Conservation (phyloP, 208 protist species). For the Acanthamoeba lenticulata region DNA sequence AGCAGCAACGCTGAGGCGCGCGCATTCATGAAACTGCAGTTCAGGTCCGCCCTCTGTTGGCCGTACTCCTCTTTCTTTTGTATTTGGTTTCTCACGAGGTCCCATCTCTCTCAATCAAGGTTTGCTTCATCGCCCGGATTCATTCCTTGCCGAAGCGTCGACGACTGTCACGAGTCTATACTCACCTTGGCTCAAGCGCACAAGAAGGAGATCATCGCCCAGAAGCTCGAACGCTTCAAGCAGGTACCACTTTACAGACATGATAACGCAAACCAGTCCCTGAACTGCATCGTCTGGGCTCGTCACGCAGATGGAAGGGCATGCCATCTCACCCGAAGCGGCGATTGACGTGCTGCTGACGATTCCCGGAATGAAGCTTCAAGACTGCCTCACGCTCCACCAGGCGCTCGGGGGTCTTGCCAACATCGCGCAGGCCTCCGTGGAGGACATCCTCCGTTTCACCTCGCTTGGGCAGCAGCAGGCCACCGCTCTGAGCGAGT, state of each 20-base stretch:
- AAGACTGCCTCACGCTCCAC: conserved; percentile 3
- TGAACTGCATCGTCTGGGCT: not conserved
- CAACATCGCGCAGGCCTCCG: not conserved
- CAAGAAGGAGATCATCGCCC: not conserved
- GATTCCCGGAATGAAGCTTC: not conserved
- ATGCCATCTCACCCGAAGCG: not conserved
- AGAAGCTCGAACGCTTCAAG: not conserved
- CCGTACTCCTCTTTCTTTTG: not conserved
- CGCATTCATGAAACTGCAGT: not conserved
- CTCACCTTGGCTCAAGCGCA: not conserved
- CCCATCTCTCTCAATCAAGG: not conserved
- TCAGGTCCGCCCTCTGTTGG: not conserved
- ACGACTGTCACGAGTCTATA: not conserved
- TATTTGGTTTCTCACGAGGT: too few species aligned
- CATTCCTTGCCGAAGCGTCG: not conserved
- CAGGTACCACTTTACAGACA: not conserved
- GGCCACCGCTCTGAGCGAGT: not conserved
- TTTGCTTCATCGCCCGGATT: not conserved
- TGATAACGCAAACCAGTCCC: not conserved
- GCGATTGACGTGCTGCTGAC: not conserved
- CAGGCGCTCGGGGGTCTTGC: not conserved
- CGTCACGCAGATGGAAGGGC: not conserved
- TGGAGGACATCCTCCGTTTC: not conserved
- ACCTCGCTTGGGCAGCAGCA: not conserved
- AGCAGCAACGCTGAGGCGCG: not conserved